These are phyloP conservation scores for Sphaerulina vaccinii DNA, from an alignment of 2,329 filamentous ascomycete genomes.

Conservation along the genomic window DNA sequence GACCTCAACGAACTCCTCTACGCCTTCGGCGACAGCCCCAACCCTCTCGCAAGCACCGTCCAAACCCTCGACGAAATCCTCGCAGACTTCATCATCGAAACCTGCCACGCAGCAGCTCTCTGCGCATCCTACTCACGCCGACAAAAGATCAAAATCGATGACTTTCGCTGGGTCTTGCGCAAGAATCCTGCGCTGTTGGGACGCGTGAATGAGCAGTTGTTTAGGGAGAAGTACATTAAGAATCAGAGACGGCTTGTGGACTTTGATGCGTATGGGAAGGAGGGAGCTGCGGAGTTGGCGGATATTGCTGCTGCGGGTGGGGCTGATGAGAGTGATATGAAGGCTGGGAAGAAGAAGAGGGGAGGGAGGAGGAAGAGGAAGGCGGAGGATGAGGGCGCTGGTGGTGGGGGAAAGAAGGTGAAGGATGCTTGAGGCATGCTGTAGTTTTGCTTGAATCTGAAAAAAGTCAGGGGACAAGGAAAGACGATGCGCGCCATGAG, in stretches of 20 bases:
- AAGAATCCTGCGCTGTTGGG: slow-evolving; percentile 83
- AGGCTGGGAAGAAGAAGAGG: slow-evolving; percentile 32
- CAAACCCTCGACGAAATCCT: slow-evolving; percentile 90
- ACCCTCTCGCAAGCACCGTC: slow-evolving; percentile 78
- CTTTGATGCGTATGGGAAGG: slow-evolving; percentile 62
- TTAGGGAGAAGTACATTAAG: slow-evolving; percentile 84
- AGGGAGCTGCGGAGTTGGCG: slow-evolving; percentile 42
- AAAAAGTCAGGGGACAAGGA: not conserved
- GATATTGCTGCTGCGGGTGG: slow-evolving; percentile 61
- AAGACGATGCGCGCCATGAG: not conserved
- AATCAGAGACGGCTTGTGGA: slow-evolving; percentile 74
- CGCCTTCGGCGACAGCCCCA: slow-evolving; percentile 72
- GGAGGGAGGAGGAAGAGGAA: slow-evolving; percentile 35
- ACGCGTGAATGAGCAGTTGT: slow-evolving; percentile 82
- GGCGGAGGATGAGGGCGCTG: slow-evolving; percentile 30
- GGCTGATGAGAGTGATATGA: slow-evolving; percentile 47
- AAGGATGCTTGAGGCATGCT: slow-evolving; percentile 4
- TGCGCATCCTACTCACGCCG: slow-evolving; percentile 82
- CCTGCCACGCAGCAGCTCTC: slow-evolving; percentile 84
- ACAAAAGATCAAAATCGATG: slow-evolving; percentile 96
- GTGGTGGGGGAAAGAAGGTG: slow-evolving; percentile 7
- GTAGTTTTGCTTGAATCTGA: no score
- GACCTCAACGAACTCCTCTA: slow-evolving; percentile 62
- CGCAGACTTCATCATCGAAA: slow-evolving; percentile 93
- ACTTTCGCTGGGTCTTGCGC: slow-evolving; percentile 92